These are phyloP conservation scores for Actinomortierella wolfii DNA, from an alignment of 371 early-diverging fungal genomes.

Conservation along the genomic window DNA sequence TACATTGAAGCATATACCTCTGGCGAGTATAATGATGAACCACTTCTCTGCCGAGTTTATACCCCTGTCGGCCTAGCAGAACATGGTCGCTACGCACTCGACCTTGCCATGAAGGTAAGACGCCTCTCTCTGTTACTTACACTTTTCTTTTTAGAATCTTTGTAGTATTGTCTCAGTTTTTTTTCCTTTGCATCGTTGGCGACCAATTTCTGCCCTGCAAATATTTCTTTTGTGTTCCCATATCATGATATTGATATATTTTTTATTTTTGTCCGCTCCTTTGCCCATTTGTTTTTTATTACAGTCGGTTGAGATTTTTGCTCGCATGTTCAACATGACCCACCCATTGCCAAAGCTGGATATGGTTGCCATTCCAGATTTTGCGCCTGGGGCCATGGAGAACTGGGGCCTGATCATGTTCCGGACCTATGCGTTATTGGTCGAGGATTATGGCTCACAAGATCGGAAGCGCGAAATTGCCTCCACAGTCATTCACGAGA, in stretches of 20 bases:
- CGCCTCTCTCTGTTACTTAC: not conserved
- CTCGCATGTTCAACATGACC: too few relatives aligned
- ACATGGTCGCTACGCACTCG: constrained; percentile 82
- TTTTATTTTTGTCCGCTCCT: not conserved
- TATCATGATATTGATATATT: not conserved
- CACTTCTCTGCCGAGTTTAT: constrained; percentile 78
- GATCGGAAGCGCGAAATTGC: constrained; percentile 79
- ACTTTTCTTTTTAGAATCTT: not conserved
- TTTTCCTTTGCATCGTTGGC: too few relatives aligned
- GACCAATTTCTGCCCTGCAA: too few relatives aligned
- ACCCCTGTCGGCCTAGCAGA: constrained; percentile 68
- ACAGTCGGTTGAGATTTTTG: too few relatives aligned
- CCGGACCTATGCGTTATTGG: constrained; percentile 79
- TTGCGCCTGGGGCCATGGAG: constrained; percentile 90
- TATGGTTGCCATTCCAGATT: constrained; percentile 91
- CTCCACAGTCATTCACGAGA: constrained; percentile 90
- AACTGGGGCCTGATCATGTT: constrained; percentile 97
- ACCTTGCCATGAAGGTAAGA: constrained; percentile 64
- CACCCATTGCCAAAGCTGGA: constrained; percentile 91
- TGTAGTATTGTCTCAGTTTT: too few relatives aligned
- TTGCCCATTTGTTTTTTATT: not conserved
- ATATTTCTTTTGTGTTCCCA: too few relatives aligned
- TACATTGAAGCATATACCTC: constrained; percentile 80
- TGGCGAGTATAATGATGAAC: constrained; percentile 57
- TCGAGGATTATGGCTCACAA: constrained; percentile 68